Evolutionary conservation across 1,284 basidiomycete genomes (phyloP).

Genomic region (Flammula alnicola): DNA sequence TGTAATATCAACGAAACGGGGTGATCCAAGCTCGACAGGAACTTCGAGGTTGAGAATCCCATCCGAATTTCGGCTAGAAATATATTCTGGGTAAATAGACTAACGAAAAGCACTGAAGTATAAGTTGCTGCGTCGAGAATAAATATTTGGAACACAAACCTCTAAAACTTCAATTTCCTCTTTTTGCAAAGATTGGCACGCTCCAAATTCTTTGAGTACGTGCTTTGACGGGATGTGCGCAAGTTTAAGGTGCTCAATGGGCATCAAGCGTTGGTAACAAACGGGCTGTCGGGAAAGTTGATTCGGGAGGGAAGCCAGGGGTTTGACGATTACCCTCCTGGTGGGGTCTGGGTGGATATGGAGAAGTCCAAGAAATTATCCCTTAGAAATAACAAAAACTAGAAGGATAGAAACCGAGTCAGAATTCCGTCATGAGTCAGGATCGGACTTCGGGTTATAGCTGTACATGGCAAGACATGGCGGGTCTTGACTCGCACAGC

Average conservation of each 20-base stretch:
- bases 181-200: constrained; percentile 31
- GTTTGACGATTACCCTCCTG: too few species aligned
- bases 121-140: neutral
- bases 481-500: too few species aligned
- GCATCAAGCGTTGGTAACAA: neutral
- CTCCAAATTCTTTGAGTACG: neutral
- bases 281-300: neutral
- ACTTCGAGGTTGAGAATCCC: constrained; percentile 58
- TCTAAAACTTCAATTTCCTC: constrained; percentile 58
- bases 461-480: too few species aligned
- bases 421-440: too few species aligned
- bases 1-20: constrained; percentile 43
- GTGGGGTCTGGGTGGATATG: too few species aligned
- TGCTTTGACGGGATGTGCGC: neutral
- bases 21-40: constrained; percentile 58
- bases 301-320: neutral
- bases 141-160: constrained; percentile 38
- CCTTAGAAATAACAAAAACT: too few species aligned
- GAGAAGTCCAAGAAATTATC: too few species aligned
- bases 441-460: too few species aligned
- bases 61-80: constrained; percentile 46
- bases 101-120: constrained; percentile 28
- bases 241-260: neutral
- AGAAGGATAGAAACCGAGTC: too few species aligned
- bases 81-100: constrained; percentile 76